Evolutionary conservation across 2,329 filamentous ascomycete genomes (phyloP), one percentile per base, ranked within the genome.

Genomic region (Torrubiella hemipterigena): DNA sequence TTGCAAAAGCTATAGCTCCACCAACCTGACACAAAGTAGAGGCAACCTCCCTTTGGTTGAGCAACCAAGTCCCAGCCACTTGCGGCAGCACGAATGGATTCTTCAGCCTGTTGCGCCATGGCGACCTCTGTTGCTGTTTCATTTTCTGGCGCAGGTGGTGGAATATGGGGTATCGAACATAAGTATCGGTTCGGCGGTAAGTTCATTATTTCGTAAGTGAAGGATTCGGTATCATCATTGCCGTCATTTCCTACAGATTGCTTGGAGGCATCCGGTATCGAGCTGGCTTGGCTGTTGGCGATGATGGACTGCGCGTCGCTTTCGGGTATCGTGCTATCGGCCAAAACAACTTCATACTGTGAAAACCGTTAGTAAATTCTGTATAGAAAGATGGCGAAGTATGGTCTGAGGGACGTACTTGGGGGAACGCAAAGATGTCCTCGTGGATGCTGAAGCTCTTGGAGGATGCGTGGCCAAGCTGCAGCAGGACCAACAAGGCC

Each of bases 1-100:
- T 93, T 91, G 64, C 87, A 95, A 55, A 94, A 94, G 44, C 79
- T 81, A 57, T 95, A 95, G 49, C 81, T 91, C 87, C 87, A 95
- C 87, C 87, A 95, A 0, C 87, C 87, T 1, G 77, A 81, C 41
- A 86, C 61, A 41, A 67, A 73, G 60, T 89, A 93, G 40, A 95
- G 71, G 54, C 87, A 95, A 4, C 77, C 81, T 32, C 87, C 72
- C 34, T 91, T 73, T 55, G 95, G 78, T 17, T 77, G 75, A 40
- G 73, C 70, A 30, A 95, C 63, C 15, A 95, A 66, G 47, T 91
- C 81, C 69, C 83, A 81, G 6, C 87, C 87, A 29, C 76, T 77
- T 19, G 74, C 69, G 2, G 79, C 81, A 1, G 86, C 87, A 17
- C 82, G 75, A 24, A 69, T 73, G 8, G 93, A 68, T 54, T 94